Evolutionary conservation across 73 alveolate genomes (phyloP), one percentile per base, ranked within the genome.

Genomic region (Durusdinium trenchii): DNA sequence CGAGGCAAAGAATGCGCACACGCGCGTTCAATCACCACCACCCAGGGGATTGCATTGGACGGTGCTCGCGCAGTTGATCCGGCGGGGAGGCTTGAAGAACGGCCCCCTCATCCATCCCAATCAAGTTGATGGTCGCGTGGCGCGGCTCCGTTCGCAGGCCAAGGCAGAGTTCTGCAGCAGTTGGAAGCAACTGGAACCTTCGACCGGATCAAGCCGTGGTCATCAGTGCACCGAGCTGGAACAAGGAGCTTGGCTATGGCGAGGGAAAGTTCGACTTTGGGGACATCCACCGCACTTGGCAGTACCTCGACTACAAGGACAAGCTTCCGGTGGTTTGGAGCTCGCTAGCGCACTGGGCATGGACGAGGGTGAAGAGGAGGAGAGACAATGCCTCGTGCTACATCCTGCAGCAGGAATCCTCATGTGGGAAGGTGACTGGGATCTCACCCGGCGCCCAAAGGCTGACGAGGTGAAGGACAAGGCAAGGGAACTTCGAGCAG

Each of bases 221-320:
- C n/a, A 32, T 60, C 1, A 32, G 73, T 1, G n/a, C 73, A 0
- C 73, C 73, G 7, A 60, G n/a, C 7, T 60, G 73, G 73, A 32
- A 60, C 73, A 32, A 60, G 73, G 7, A 60, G 3, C n/a, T 32
- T 23, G 73, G 73, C 1, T 60, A 60, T 60, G 73, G 73, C 1
- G 30, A 23, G 0, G 73, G 73, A 1, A 60, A 32, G 73, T 60
- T 60, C 73, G n/a, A 60, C 18, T 60, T 60, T 2, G 73, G 73
- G 0, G 73, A 32, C 3, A 1, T 23, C 73, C 18, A 32, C 73
- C 4, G 30, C 30, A 32, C 18, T 32, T 60, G 73, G 73, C n/a
- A 60, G 4, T 60, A 60, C 73, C 18, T 60, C 73, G 81, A 67
- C 81, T 67, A 67, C 81, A 16, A 67, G 81, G 81, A 67, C 81